phyloP scores from a whole-genome alignment of 108 stramenopile genomes.

The Cylindrotheca fusiformis region DNA sequence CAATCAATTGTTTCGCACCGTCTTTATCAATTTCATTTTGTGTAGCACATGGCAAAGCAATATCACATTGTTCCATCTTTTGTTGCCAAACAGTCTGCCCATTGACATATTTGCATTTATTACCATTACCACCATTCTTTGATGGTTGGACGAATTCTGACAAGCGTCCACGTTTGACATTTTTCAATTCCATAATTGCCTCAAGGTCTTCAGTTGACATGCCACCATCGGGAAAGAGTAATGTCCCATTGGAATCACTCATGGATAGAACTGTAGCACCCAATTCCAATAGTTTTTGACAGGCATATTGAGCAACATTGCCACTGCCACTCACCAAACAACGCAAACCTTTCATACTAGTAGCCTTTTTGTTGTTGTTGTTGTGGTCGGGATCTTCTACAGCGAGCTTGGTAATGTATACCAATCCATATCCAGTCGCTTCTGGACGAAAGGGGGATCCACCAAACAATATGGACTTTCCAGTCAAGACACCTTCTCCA shows the following conservation, averaged over 20 bases:
- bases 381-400: conserved; percentile 27
- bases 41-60: conserved; percentile 83
- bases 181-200: conserved; percentile 48
- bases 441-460: conserved; percentile 71
- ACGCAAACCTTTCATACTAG: conserved; percentile 43
- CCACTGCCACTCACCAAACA: conserved; percentile 73
- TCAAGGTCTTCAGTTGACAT: conserved; percentile 63
- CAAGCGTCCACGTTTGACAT: conserved; percentile 50
- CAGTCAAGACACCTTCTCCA: conserved; percentile 74
- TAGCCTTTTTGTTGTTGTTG: conserved; percentile 27
- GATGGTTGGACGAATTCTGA: conserved; percentile 37
- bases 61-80: conserved; percentile 19
- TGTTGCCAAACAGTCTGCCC: conserved; percentile 43
- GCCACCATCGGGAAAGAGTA: conserved; percentile 41
- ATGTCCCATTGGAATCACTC: conserved; percentile 83
- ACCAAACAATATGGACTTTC: conserved; percentile 63
- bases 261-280: conserved; percentile 83
- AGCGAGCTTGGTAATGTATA: conserved; percentile 71
- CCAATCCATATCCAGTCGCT: conserved; percentile 74
- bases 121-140: conserved; percentile 34
- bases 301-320: conserved; percentile 72
- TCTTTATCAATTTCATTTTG: conserved; percentile 79
- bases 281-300: conserved; percentile 52
- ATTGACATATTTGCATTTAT: conserved; percentile 38
- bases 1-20: conserved; percentile 44